Percentiles rank a stretch among this genome's conserved stretches.
These are phyloP conservation scores for Rhinocladiella mackenziei DNA, from an alignment of 2,329 filamentous ascomycete species.

Conservation along the genomic window DNA sequence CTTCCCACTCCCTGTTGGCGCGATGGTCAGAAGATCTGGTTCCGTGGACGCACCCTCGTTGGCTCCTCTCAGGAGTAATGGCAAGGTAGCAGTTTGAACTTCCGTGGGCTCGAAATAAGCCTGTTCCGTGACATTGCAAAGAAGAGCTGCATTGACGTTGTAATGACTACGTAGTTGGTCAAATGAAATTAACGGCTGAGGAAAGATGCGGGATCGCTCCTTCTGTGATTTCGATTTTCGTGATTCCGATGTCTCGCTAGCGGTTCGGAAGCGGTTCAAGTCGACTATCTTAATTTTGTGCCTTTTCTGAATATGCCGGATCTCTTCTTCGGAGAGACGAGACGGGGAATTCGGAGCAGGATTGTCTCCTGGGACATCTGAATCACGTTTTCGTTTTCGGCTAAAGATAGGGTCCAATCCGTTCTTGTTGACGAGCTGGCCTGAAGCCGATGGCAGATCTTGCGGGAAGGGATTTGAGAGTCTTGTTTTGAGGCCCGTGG, in stretches of 20 bases:
- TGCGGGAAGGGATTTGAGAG: slow-evolving; percentile 30
- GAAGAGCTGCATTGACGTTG: slow-evolving; percentile 67
- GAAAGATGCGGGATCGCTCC: slow-evolving; percentile 59
- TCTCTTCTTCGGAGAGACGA: slow-evolving; percentile 46
- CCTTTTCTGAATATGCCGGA: slow-evolving; percentile 67
- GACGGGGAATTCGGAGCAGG: not conserved
- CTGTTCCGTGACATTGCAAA: slow-evolving; percentile 75
- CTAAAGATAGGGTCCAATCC: slow-evolving; percentile 29
- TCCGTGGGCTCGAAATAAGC: slow-evolving; percentile 87
- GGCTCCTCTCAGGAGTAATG: slow-evolving; percentile 58
- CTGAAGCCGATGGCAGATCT: slow-evolving; percentile 39
- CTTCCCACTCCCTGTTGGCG: slow-evolving; percentile 94
- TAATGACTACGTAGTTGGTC: slow-evolving; percentile 66
- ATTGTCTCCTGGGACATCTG: slow-evolving; percentile 29
- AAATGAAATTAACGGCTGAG: slow-evolving; percentile 76
- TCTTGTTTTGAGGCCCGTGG: slow-evolving; percentile 41
- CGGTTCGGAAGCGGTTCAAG: slow-evolving; percentile 48
- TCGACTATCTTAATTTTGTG: slow-evolving; percentile 83
- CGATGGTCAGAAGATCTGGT: slow-evolving; percentile 75
- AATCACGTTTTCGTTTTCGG: slow-evolving; percentile 36
- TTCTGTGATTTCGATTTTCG: slow-evolving; percentile 51
- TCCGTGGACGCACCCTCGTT: slow-evolving; percentile 45
- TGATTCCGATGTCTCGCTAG: slow-evolving; percentile 31
- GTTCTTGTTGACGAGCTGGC: slow-evolving; percentile 38
- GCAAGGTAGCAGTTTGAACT: slow-evolving; percentile 83